Base-by-base conservation (phyloP, 176 grass and related monocot genomes). In the Carex kokanica region DNA sequence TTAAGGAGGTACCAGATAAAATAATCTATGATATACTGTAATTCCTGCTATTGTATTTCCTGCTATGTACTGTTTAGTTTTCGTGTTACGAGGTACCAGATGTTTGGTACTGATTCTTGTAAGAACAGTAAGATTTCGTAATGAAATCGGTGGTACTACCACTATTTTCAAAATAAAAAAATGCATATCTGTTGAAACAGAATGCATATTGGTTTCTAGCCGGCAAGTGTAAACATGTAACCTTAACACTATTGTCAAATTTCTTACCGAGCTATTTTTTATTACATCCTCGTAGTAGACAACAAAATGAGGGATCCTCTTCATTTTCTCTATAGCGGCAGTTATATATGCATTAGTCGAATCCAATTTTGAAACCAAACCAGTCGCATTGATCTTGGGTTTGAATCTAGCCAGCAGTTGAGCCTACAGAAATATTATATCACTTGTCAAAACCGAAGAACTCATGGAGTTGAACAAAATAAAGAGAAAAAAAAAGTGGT, bases 241-340 rank as follows among this genome's bases (percentile, higher is more conserved):
- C 12, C 20, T 25, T 1, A 27, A 7, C 43, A 52, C 45, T 80
- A 18, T 3, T 78, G 2, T 24, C 29, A 41, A 32, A 78, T 25
- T 92, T 71, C 94, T 89, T 81, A 97, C 94, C 40, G 90, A 92
- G 83, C 54, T 87, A 80, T 94, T 90, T 7, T 61, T 74, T 55
- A 97, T 84, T 60, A 97, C 83, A 86, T 97, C 86, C 88, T 97
- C 94, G 0, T 97, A 97, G 56, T 90, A 94, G 25, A 97, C 64
- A 49, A 85, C 59, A 65, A 94, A 89, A 82, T 94, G 94, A 16
- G 25, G 86, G 53, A 83, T 86, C 71, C 71, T 88, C 68, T 90
- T 92, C 56, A 94, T 82, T 66, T 86, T 90, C 74, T 80, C 40
- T 73, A 97, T 67, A 86, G 91, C 88, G 66, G 54, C 63, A 24